These are phyloP conservation scores for Oxytropis ochrocephala DNA, from an alignment of 306 rosid genomes.

Conservation along the genomic window DNA sequence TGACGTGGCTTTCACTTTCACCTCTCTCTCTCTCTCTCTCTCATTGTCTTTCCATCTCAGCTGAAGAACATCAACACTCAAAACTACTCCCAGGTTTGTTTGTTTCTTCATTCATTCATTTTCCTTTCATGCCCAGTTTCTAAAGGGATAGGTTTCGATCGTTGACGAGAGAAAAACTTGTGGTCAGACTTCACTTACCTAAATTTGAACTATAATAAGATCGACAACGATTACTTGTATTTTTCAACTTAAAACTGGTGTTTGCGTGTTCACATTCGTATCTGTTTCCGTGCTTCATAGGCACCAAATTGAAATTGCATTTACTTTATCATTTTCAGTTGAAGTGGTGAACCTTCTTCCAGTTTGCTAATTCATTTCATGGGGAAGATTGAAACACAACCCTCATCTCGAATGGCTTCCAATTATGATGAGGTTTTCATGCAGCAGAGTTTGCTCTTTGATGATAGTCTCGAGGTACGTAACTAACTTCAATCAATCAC, in stretches of 20 bases:
- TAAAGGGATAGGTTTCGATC: too few species aligned
- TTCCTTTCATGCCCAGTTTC: too few species aligned
- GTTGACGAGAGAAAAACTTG: too few species aligned
- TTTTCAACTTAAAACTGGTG: too few species aligned
- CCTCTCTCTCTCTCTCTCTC: background rate
- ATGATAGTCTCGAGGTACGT: slow-evolving; percentile 89
- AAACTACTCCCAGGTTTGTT: background rate
- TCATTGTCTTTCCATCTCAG: background rate
- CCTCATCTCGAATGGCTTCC: slow-evolving; percentile 48
- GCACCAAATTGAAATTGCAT: slow-evolving; percentile 19
- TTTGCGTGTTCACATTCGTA: too few species aligned
- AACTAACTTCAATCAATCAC: too few species aligned
- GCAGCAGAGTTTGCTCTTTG: slow-evolving; percentile 89
- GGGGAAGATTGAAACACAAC: slow-evolving; percentile 50
- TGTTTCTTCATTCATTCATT: slow-evolving; percentile 15
- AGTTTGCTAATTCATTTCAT: slow-evolving; percentile 30
- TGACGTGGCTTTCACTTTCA: background rate
- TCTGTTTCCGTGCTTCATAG: too few species aligned
- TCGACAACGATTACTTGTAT: too few species aligned
- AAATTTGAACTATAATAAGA: too few species aligned
- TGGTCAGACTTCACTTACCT: too few species aligned
- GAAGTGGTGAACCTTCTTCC: slow-evolving; percentile 22
- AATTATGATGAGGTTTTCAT: slow-evolving; percentile 92
- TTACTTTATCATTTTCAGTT: background rate
- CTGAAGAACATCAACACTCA: background rate